Evolutionary conservation across 306 rosid species (phyloP).

Genomic region (Cicer cuneatum): DNA sequence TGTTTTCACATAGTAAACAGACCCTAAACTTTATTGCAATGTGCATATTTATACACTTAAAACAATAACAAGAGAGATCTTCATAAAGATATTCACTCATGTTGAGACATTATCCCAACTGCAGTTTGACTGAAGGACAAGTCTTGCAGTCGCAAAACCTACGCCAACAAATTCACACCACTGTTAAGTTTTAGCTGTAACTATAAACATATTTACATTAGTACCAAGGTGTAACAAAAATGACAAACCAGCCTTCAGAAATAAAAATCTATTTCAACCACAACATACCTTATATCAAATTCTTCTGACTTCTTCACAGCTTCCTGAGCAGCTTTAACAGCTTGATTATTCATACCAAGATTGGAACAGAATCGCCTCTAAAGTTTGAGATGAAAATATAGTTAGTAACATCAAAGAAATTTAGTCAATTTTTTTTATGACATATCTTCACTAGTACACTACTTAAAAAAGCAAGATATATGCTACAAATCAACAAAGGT

Average conservation of each 20-base stretch:
- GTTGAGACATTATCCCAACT: too few species aligned
- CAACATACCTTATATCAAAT: constrained; percentile 81
- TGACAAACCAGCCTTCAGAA: constrained; percentile 28
- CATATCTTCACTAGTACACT: constrained; percentile 6
- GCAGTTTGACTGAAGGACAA: too few species aligned
- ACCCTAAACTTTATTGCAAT: too few species aligned
- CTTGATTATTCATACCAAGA: constrained; percentile 96
- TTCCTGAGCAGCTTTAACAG: constrained; percentile 98
- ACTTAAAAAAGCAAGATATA: constrained; percentile 20
- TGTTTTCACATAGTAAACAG: too few species aligned
- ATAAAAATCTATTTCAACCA: constrained; percentile 29
- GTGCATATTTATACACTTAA: too few species aligned
- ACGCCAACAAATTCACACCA: too few species aligned
- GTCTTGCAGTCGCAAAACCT: too few species aligned
- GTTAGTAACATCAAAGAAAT: constrained; percentile 35
- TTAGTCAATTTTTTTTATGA: constrained; percentile 6
- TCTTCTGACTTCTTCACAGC: constrained; percentile 92
- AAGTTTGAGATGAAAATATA: constrained; percentile 37
- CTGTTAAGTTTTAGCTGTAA: not conserved
- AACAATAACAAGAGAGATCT: too few species aligned
- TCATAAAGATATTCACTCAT: too few species aligned
- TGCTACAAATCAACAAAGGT: constrained; percentile 20
- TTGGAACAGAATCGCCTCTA: constrained; percentile 97
- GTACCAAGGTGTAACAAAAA: not conserved
- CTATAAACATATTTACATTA: constrained; percentile 1